Evolutionary conservation across 768 basidiomycete species (phyloP).

Genomic region (Gloeopeniophorella convolvens): DNA sequence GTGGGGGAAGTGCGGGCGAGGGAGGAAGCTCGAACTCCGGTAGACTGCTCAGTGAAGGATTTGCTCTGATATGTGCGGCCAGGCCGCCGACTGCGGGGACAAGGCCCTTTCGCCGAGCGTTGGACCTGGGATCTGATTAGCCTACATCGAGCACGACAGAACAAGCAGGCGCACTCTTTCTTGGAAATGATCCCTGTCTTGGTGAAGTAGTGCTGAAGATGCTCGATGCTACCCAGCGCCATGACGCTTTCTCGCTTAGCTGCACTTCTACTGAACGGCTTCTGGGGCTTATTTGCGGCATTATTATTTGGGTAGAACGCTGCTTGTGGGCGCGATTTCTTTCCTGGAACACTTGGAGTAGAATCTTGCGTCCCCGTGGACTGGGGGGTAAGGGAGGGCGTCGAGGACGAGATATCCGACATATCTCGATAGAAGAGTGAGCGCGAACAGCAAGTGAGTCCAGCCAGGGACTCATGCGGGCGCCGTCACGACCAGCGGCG

Average conservation of each 20-base stretch:
- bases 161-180: slow-evolving; percentile 49
- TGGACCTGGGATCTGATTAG: slow-evolving; percentile 35
- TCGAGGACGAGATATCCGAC: slow-evolving; percentile 34
- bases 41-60: slow-evolving; percentile 37
- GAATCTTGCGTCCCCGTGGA: slow-evolving; percentile 43
- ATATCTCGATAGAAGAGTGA: slow-evolving; percentile 15
- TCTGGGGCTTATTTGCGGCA: slow-evolving; percentile 63
- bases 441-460: background rate
- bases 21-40: slow-evolving; percentile 61
- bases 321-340: slow-evolving; percentile 58
- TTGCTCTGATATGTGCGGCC: slow-evolving; percentile 24
- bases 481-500: background rate
- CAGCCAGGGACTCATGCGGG: background rate
- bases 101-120: slow-evolving; percentile 44
- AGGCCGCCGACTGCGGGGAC: slow-evolving; percentile 73
- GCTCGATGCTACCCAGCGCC: slow-evolving; percentile 92
- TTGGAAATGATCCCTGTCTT: slow-evolving; percentile 75
- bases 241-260: slow-evolving; percentile 92
- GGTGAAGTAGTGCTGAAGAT: slow-evolving; percentile 92
- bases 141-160: background rate
- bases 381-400: slow-evolving; percentile 57
- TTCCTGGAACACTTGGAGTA: slow-evolving; percentile 30
- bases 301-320: slow-evolving; percentile 76
- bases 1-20: slow-evolving; percentile 51
- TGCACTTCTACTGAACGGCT: slow-evolving; percentile 85